Evolutionary conservation across 1,284 basidiomycete genomes (phyloP).

Genomic region (Schizophyllum commune): DNA sequence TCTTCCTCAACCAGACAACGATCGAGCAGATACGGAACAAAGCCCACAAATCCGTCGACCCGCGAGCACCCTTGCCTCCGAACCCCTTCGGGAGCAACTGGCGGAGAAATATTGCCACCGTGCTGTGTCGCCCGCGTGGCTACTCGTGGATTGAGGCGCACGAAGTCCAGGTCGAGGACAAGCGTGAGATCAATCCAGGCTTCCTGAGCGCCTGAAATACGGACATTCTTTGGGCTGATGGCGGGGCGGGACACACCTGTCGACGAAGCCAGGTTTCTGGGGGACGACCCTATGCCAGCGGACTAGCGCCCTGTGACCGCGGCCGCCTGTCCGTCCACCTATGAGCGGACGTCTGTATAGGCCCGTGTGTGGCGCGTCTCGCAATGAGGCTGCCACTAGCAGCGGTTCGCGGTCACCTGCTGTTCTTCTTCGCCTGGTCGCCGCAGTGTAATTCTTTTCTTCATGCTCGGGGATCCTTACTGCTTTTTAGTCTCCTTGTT

Average conservation of each 20-base stretch:
- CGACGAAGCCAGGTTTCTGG: background rate
- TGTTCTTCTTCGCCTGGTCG: too few species aligned
- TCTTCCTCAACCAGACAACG: conserved; percentile 82
- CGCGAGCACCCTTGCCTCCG: conserved; percentile 48
- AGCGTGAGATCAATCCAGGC: conserved; percentile 57
- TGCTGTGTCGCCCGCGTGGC: conserved; percentile 65
- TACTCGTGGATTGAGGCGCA: conserved; percentile 60
- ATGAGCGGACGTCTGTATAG: too few species aligned
- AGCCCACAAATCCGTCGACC: conserved; percentile 62
- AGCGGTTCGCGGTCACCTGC: too few species aligned
- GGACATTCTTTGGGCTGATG: background rate
- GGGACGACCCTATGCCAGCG: background rate
- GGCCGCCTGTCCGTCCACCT: too few species aligned
- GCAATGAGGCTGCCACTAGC: too few species aligned
- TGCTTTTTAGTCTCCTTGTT: too few species aligned
- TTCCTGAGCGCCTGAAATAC: conserved; percentile 12
- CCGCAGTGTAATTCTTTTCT: too few species aligned
- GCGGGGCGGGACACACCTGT: background rate
- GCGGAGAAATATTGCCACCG: conserved; percentile 57
- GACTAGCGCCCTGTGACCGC: too few species aligned
- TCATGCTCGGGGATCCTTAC: too few species aligned
- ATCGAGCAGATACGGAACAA: conserved; percentile 87
- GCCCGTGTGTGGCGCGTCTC: too few species aligned
- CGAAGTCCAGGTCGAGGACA: conserved; percentile 55
- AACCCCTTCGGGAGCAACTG: conserved; percentile 75